Conservation (phyloP, 116 monocot genomes). For the Phalaenopsis hybrid region DNA sequence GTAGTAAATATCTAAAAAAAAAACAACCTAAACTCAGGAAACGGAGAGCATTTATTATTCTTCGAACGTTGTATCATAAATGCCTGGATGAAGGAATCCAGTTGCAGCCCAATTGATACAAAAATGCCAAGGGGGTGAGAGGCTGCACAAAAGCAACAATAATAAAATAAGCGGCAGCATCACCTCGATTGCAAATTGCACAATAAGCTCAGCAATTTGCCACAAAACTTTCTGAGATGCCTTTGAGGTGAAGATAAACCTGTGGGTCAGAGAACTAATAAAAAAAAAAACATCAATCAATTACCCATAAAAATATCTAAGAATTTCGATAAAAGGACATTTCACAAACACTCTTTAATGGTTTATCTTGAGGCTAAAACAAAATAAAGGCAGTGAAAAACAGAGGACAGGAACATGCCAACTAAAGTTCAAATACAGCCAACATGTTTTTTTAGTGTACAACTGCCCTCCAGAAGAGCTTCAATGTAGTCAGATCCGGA, state of each 20-base stretch:
- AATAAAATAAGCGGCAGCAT: neutral
- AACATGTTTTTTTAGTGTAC: slow-evolving; percentile 9
- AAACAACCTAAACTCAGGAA: neutral
- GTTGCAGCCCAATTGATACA: neutral
- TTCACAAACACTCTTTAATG: neutral
- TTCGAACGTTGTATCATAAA: slow-evolving; percentile 1
- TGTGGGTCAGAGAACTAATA: slow-evolving; percentile 16
- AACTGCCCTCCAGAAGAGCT: slow-evolving; percentile 12
- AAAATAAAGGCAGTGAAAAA: slow-evolving; percentile 2
- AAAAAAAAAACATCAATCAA: slow-evolving; percentile 7
- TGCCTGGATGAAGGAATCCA: neutral
- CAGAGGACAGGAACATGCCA: neutral
- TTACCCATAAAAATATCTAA: neutral
- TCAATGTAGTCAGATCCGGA: slow-evolving; percentile 7
- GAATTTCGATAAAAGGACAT: neutral
- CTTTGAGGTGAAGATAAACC: slow-evolving; percentile 16
- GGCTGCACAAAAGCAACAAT: neutral
- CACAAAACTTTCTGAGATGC: slow-evolving; percentile 16
- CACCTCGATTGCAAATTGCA: neutral
- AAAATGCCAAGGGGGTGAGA: neutral
- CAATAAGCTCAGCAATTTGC: slow-evolving; percentile 9
- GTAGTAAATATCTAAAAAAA: neutral
- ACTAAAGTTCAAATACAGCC: slow-evolving; percentile 4
- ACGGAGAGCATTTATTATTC: neutral
- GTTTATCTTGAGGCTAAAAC: slow-evolving; percentile 2